These are phyloP conservation scores for Knoxdaviesia proteae DNA, from an alignment of 2,329 filamentous ascomycete genomes.

Conservation along the genomic window DNA sequence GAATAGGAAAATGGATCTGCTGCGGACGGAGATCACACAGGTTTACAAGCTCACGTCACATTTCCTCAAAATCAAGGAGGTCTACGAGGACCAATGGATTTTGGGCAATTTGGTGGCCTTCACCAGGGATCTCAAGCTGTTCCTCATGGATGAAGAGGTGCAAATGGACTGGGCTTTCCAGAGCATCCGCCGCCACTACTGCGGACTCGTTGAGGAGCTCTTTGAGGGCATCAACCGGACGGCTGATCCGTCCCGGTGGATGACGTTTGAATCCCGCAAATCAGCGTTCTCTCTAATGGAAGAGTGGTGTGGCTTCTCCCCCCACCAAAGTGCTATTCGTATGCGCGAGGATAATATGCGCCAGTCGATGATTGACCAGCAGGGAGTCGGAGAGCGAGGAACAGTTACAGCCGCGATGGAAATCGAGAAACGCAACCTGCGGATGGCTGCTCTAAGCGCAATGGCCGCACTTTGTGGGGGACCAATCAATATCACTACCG, in stretches of 20 bases:
- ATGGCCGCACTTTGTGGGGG: conserved; percentile 86
- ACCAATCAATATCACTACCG: conserved; percentile 70
- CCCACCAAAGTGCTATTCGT: conserved; percentile 66
- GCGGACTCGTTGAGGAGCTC: conserved; percentile 76
- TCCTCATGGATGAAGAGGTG: conserved; percentile 84
- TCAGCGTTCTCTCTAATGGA: conserved; percentile 95
- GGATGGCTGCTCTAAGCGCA: conserved; percentile 75
- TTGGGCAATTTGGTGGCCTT: conserved; percentile 75
- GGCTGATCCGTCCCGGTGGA: conserved; percentile 73
- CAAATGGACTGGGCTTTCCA: conserved; percentile 92
- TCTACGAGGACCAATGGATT: conserved; percentile 78
- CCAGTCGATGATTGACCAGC: conserved; percentile 63
- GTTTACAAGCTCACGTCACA: conserved; percentile 88
- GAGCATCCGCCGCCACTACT: conserved; percentile 78
- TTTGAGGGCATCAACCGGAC: conserved; percentile 82
- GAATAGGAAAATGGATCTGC: conserved; percentile 64
- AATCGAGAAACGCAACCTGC: conserved; percentile 84
- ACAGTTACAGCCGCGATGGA: conserved; percentile 79
- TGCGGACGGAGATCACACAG: conserved; percentile 87
- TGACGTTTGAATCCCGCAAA: conserved; percentile 91
- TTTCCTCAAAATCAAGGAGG: conserved; percentile 58
- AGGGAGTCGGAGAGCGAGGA: conserved; percentile 52
- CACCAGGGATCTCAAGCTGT: conserved; percentile 78
- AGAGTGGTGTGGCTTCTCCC: conserved; percentile 95
- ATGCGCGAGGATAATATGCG: conserved; percentile 74